These are phyloP conservation scores for Ogataea nitratoaversa DNA, from an alignment of 805 yeast genomes.

Conservation along the genomic window DNA sequence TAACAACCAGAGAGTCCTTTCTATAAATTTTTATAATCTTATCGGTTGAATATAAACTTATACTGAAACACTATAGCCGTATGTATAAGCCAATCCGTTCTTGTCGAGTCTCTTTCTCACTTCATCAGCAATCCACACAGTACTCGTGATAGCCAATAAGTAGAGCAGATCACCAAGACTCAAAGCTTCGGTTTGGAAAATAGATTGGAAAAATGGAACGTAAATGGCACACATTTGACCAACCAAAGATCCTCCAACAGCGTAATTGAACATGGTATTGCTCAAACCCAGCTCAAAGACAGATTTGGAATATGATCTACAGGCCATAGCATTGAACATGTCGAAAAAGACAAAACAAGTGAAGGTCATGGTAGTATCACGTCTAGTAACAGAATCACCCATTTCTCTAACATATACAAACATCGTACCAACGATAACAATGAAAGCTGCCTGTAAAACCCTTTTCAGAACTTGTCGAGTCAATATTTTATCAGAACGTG, in stretches of 20 bases:
- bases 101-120: conserved; percentile 50
- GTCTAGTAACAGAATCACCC: conserved; percentile 80
- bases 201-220: conserved; percentile 84
- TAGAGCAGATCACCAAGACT: conserved; percentile 63
- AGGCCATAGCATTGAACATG: conserved; percentile 93
- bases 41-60: conserved; percentile 6
- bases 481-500: conserved; percentile 78
- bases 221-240: conserved; percentile 95
- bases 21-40: no score
- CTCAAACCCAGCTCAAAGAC: conserved; percentile 75
- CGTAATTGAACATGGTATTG: conserved; percentile 89
- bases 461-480: conserved; percentile 66
- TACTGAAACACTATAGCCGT: conserved; percentile 29
- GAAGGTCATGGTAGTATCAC: conserved; percentile 99
- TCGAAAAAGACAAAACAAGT: conserved; percentile 95
- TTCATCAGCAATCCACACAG: conserved; percentile 86
- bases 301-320: conserved; percentile 85
- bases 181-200: conserved; percentile 94
- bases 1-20: no score
- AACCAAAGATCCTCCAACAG: conserved; percentile 79
- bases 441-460: conserved; percentile 68
- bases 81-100: conserved; percentile 12
- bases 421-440: conserved; percentile 82
- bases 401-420: conserved; percentile 83
- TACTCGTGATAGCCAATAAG: conserved; percentile 61